Base-by-base conservation (phyloP, 2,329 filamentous ascomycete species). In the Exophiala xenobiotica region DNA sequence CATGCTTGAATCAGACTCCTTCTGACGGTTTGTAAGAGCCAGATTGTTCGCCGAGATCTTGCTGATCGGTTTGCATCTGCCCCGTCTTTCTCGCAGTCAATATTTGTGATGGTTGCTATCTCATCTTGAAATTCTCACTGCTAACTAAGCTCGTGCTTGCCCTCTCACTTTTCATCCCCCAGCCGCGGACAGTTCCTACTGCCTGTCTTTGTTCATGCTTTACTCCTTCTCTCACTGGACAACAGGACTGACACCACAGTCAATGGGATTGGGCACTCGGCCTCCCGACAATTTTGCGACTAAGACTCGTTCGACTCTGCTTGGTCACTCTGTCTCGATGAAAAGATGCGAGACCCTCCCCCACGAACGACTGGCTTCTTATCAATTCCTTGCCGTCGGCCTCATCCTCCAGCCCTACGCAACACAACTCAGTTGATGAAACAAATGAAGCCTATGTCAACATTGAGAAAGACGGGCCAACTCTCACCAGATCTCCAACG, bases 361-460 rank as follows among this genome's bases (percentile, higher is more conserved):
- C 19, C 19, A 40, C 19, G n/a, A 22, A 23, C 37, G 18, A 38
- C 24, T 37, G 35, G 12, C 46, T 26, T 8, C 9, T 45, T 19
- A 18, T 5, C 41, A 31, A 24, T 41, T 20, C 11, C 38, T 18
- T 14, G 29, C 18, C 8, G 18, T 27, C 37, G 40, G 29, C 37
- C 11, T 23, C 14, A n/a, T 16, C 20, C 53, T 11, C 31, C 44
- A 3, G 5, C 18, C 33, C 31, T 11, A 33, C 29, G 19, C 45
- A 43, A 51, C 41, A 41, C 16, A 33, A 24, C 41, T 14, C 24
- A n/a, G 6, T 39, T 46, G 16, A 33, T 40, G 16, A 52, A 46
- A 20, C 38, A 46, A 23, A 41, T 51, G 42, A 18, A 39, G 23
- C 51, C 55, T 16, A 37, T 26, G 6, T 54, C 48, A 9, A 42